A percentile compares a stretch with the other conserved stretches of the same genome.
Conservation (phyloP, 345 rosid species). For the Rhodomyrtus tomentosa region DNA sequence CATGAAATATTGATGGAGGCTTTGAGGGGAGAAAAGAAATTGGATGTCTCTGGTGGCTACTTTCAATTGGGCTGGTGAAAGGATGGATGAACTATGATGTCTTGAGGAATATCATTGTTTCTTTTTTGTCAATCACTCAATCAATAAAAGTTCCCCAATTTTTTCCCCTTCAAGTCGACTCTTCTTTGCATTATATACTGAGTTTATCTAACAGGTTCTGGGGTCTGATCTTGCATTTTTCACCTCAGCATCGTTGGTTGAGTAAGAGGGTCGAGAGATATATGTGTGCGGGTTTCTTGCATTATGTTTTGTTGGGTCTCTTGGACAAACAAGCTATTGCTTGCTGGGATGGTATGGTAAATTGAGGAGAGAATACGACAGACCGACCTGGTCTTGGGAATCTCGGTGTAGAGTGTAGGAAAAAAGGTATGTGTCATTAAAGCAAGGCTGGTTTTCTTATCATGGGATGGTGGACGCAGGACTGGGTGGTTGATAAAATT, state of each 20-base stretch:
- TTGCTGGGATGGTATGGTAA: not conserved
- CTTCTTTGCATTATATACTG: not conserved
- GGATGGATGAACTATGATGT: conserved; percentile 31
- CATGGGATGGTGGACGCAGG: not conserved
- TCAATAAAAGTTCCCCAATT: conserved; percentile 34
- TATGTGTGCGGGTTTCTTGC: not conserved
- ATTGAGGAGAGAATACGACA: not conserved
- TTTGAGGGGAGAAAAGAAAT: conserved; percentile 20
- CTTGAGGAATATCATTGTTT: conserved; percentile 22
- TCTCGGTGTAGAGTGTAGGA: not conserved
- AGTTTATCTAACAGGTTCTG: not conserved
- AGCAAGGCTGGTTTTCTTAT: conserved; percentile 18
- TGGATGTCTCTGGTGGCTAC: conserved; percentile 37
- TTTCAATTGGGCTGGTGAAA: conserved; percentile 33
- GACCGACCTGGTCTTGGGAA: not conserved
- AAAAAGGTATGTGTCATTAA: conserved; percentile 11
- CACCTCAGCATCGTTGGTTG: not conserved
- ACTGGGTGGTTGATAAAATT: conserved; percentile 23
- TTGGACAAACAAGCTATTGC: not conserved
- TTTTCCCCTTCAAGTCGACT: not conserved
- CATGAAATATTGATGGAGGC: conserved; percentile 19
- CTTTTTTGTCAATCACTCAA: conserved; percentile 23
- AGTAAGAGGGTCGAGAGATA: not conserved
- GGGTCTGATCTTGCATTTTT: not conserved
- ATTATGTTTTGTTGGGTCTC: not conserved